Evolutionary conservation across 768 basidiomycete species (phyloP), one percentile per base, ranked within the genome.

Genomic region (Trametes villosa): DNA sequence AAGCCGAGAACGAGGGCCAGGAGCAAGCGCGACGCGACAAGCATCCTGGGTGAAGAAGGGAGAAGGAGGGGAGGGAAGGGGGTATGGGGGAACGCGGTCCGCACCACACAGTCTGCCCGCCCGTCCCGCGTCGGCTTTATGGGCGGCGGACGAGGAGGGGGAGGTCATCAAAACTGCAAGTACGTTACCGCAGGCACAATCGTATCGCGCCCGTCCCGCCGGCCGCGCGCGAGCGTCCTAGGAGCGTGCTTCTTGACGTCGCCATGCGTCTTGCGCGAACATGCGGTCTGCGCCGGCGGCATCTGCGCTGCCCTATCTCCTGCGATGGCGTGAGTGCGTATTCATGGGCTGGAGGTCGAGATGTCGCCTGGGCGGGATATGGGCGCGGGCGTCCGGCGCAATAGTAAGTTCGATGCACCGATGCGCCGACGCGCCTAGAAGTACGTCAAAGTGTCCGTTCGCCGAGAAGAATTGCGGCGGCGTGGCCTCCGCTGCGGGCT

Each of bases 1-100:
- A 59, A 44, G 33, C 50, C 58, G 34, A 59, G 58, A n/a, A 38
- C 51, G 50, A 59, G 41, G 27, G 58, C 50, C 44, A 53, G 34
- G 51, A 59, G 58, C 13, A 59, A 33, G 58, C 50, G 58, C 7
- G 50, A 46, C 24, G 34, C 27, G 58, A 59, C 33, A 50, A 53
- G 17, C 58, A 59, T 59, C 58, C 42, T 53, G 58, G 29, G 30
- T 45, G 20, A 27, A 11, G 17, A 46, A 46, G 31, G 36, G 9
- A 30, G n/a, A n/a, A n/a, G 30, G 55, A 29, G 36, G n/a, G 17
- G 55, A 46, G 31, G 36, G 9, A 30, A 9, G 34, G 15, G 47
- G 31, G 20, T 52, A 41, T 31, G 58, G 44, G 33, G 58, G 33
- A 36, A 15, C 27, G 24, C 44, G 18, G 42, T 46, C 58, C 44